Evolutionary conservation across 352 stramenopile species (phyloP).

Genomic region (Phytophthora constricta): DNA sequence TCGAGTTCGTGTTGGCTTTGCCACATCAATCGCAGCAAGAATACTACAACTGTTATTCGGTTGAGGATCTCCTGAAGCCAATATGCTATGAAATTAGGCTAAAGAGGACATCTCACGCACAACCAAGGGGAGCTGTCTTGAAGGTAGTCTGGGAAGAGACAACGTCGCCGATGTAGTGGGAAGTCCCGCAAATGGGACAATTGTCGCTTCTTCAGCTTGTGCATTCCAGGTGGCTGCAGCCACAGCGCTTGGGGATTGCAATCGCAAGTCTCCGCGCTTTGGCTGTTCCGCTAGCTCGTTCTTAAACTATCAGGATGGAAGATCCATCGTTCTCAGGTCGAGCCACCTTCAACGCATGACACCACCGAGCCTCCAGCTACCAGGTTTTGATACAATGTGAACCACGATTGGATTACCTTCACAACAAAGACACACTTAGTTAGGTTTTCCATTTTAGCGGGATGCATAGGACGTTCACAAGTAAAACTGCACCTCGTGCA

Average conservation of each 20-base stretch:
- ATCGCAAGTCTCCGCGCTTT: constrained; percentile 5
- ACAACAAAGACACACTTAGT: constrained; percentile 1
- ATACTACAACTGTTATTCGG: not conserved
- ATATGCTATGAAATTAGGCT: constrained; percentile 10
- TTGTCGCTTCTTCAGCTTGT: constrained; percentile 3
- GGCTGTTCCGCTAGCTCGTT: constrained; percentile 2
- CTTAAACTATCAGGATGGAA: constrained; percentile 2
- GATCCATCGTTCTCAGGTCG: constrained; percentile 17
- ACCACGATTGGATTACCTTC: constrained; percentile 57
- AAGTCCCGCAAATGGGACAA: not conserved
- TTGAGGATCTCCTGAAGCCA: constrained; percentile 13
- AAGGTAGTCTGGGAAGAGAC: constrained; percentile 27
- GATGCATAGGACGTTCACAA: not conserved
- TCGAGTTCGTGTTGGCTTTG: not conserved
- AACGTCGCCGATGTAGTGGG: constrained; percentile 26
- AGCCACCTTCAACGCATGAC: constrained; percentile 25
- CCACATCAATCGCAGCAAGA: not conserved
- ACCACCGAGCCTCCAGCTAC: constrained; percentile 34
- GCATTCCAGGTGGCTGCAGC: constrained; percentile 4
- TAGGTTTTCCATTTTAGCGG: not conserved
- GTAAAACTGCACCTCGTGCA: constrained; percentile 65
- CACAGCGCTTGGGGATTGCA: constrained; percentile 9
- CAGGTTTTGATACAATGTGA: constrained; percentile 50
- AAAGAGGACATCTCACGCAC: constrained; percentile 4
- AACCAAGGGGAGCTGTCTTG: too few species aligned